Evolutionary conservation across 148 eudicot genomes (phyloP).

Genomic region (Rhododendron mucronatum): DNA sequence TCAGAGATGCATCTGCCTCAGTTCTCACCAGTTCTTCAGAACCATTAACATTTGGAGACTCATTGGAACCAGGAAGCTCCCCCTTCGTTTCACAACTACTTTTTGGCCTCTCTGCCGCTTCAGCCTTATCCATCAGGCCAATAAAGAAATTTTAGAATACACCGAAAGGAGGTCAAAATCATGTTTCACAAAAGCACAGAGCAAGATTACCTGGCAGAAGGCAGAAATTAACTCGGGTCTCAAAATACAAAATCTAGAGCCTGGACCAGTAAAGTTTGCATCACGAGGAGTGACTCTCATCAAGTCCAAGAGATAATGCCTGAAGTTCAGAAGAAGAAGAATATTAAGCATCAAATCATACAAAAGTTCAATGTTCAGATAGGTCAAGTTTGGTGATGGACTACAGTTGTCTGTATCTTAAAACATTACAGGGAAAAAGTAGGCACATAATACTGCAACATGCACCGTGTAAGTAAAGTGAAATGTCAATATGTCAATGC

Average conservation of each 20-base stretch:
- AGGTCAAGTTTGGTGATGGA: neutral
- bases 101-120: conserved; percentile 44
- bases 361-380: neutral
- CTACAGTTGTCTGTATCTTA: neutral
- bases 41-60: conserved; percentile 30
- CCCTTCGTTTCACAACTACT: conserved; percentile 21
- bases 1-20: conserved; percentile 24
- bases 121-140: conserved; percentile 42
- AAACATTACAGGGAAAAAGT: neutral
- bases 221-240: conserved; percentile 86
- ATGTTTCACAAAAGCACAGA: neutral
- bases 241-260: conserved; percentile 90
- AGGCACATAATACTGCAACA: neutral
- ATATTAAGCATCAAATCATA: conserved; percentile 7
- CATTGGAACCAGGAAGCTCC: conserved; percentile 33
- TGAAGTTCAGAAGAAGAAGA: conserved; percentile 18
- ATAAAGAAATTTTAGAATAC: conserved; percentile 2
- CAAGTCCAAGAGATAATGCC: conserved; percentile 98
- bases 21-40: conserved; percentile 25
- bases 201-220: conserved; percentile 62
- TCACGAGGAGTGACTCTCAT: conserved; percentile 99
- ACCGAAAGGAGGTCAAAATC: neutral
- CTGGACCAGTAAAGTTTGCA: conserved; percentile 88
- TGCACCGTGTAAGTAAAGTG: neutral
- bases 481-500: neutral